Evolutionary conservation across 345 rosid genomes (phyloP), one percentile per base, ranked within the genome.

Genomic region (Pugionium dolabratum): DNA sequence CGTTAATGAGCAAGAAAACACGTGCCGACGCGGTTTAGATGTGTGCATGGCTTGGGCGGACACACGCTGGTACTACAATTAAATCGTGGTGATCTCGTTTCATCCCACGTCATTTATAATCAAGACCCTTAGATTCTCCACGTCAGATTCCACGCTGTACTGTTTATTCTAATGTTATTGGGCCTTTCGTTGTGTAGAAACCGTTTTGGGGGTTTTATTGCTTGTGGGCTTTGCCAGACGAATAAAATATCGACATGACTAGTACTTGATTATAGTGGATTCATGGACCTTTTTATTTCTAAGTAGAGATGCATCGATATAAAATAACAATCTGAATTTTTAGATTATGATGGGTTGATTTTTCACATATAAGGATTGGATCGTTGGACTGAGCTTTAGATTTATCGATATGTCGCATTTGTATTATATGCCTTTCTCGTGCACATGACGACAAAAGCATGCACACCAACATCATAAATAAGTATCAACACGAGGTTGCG

Each of bases 21-120:
- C 84, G 84, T 71, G 82, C 67, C 53, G 47, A 61, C 86, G 80
- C 79, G 78, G 73, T 76, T 56, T 37, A 31, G 52, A 42, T 76
- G 82, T 79, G 76, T 73, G 86, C 59, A 72, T 49, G 2, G 54
- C 70, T 54, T 36, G 31, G 27, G 81, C 67, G 32, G 64, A 7
- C 86, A 74, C 86, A 50, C 78, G 82, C 59, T 29, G 7, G 2
- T n/a, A 5, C 0, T 0, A 4, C 5, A 6, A 44, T 59, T 44
- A 30, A 28, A 28, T 40, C 39, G 69, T 7, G 46, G 7, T 4
- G 47, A 28, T 2, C 73, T 8, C 50, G 69, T 74, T 64, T n/a
- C 52, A 0, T 52, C 64, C n/a, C 64, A 40, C 5, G 69, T 67
- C 53, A 47, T 39, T n/a, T 7, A 0, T 41, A 33, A 42, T 64